Percentiles rank a stretch among this genome's conserved stretches.
phyloP scores from a whole-genome alignment of 1,139 yeast genomes.

The Zygosaccharomyces sapae region DNA sequence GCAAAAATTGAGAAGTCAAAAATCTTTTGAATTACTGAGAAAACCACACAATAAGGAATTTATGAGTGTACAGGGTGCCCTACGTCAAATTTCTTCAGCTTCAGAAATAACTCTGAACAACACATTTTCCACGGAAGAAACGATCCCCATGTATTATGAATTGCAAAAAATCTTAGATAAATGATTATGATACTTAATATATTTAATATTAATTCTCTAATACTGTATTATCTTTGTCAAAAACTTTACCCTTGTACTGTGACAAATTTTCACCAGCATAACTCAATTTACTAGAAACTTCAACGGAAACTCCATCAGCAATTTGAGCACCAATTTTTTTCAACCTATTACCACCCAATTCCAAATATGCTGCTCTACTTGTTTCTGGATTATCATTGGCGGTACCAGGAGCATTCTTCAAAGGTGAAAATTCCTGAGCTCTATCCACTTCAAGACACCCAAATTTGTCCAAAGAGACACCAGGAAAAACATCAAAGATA shows the following conservation, averaged over 20 bases:
- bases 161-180: conserved; percentile 14
- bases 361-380: conserved; percentile 62
- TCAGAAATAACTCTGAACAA: conserved; percentile 8
- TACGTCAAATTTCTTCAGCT: conserved; percentile 7
- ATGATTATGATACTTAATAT: not conserved
- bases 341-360: conserved; percentile 76
- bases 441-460: conserved; percentile 93
- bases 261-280: conserved; percentile 84
- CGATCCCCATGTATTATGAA: conserved; percentile 19
- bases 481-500: conserved; percentile 91
- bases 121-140: conserved; percentile 16
- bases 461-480: conserved; percentile 65
- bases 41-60: conserved; percentile 9
- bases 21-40: conserved; percentile 31
- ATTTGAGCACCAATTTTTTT: conserved; percentile 60
- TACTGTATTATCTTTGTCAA: conserved; percentile 34
- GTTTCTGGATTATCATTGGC: conserved; percentile 80
- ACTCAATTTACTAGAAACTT: conserved; percentile 69
- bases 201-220: conserved; percentile 7
- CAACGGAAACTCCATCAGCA: conserved; percentile 55
- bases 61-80: conserved; percentile 6
- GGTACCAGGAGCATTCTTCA: conserved; percentile 85
- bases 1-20: conserved; percentile 27
- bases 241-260: conserved; percentile 49
- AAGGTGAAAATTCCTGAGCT: conserved; percentile 81